Conservation (phyloP, 768 basidiomycete species). For the Mycena vulgaris region DNA sequence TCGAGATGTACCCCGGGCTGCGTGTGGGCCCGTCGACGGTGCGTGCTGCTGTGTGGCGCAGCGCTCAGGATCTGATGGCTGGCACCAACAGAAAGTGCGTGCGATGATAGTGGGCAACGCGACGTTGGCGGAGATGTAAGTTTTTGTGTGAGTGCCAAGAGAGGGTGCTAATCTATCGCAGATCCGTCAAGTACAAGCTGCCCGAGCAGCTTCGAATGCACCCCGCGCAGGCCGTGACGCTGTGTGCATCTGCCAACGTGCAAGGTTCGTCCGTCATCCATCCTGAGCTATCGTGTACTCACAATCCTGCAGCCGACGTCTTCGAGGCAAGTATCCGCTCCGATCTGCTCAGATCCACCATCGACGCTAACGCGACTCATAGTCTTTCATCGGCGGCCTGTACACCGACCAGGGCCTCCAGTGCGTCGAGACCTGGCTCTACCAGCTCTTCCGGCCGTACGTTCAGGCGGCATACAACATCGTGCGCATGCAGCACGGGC, state of each 20-base stretch:
- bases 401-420: slow-evolving; percentile 79
- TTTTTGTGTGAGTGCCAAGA: slow-evolving; percentile 9
- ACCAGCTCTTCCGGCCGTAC: slow-evolving; percentile 75
- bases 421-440: slow-evolving; percentile 72
- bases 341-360: no score
- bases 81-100: slow-evolving; percentile 77
- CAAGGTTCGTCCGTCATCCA: slow-evolving; percentile 67
- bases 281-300: slow-evolving; percentile 12
- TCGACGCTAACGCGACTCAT: background rate
- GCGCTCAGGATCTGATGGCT: slow-evolving; percentile 20
- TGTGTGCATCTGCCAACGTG: slow-evolving; percentile 77
- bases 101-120: slow-evolving; percentile 82
- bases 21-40: slow-evolving; percentile 87
- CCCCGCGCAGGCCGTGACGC: slow-evolving; percentile 79
- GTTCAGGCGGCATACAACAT: slow-evolving; percentile 71
- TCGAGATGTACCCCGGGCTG: slow-evolving; percentile 75
- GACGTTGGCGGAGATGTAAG: slow-evolving; percentile 80
- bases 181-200: slow-evolving; percentile 76
- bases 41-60: slow-evolving; percentile 40
- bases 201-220: slow-evolving; percentile 76
- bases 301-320: slow-evolving; percentile 70
- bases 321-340: slow-evolving; percentile 74
- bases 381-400: slow-evolving; percentile 88
- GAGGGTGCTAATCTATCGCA: slow-evolving; percentile 43
- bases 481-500: slow-evolving; percentile 78